Conservation (phyloP, 768 basidiomycete genomes). For the Mycena filopes region DNA sequence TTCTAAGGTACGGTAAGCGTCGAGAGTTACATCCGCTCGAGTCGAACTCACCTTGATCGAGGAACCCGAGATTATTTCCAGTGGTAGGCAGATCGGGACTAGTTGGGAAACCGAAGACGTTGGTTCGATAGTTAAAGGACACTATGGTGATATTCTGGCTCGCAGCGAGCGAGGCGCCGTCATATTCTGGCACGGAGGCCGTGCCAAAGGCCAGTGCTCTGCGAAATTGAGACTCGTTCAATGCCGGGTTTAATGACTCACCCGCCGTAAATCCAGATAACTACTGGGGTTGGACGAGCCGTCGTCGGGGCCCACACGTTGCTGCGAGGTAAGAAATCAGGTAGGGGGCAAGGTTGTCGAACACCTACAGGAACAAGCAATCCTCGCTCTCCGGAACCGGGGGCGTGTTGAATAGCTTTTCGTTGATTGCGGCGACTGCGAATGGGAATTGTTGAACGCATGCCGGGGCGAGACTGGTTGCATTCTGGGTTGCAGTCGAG, state of each 20-base stretch:
- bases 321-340: neutral
- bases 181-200: conserved; percentile 14
- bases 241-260: neutral
- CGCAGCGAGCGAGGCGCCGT: conserved; percentile 20
- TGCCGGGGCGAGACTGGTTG: conserved; percentile 11
- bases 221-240: neutral
- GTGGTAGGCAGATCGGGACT: conserved; percentile 25
- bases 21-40: neutral
- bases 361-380: conserved; percentile 27
- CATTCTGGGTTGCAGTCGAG: conserved; percentile 11
- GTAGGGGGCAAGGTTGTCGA: too few relatives aligned
- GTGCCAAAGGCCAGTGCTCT: conserved; percentile 25
- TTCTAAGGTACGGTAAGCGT: neutral
- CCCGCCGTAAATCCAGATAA: conserved; percentile 31
- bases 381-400: conserved; percentile 20
- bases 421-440: conserved; percentile 1
- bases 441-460: conserved; percentile 27
- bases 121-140: conserved; percentile 28
- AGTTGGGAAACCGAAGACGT: conserved; percentile 28
- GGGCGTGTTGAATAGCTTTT: conserved; percentile 19
- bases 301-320: conserved; percentile 25
- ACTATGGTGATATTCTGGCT: conserved; percentile 24
- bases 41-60: conserved; percentile 42
- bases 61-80: conserved; percentile 29
- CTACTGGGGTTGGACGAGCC: neutral